Evolutionary conservation across 2,329 filamentous ascomycete genomes (phyloP), one percentile per base, ranked within the genome.

Genomic region (Fusarium nygamai): DNA sequence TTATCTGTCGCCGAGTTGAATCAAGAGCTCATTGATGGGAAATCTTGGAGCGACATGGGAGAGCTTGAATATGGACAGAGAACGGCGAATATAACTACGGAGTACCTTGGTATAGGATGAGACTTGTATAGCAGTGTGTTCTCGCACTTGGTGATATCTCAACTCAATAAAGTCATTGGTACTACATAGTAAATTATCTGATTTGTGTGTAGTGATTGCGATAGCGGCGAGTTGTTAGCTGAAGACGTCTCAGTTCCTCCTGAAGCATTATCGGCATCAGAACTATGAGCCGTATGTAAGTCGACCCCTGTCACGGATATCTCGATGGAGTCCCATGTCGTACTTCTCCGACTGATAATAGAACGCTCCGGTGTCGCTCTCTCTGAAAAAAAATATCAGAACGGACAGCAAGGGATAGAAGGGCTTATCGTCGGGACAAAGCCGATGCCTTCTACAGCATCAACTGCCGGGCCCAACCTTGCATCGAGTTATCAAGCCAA

Each of bases 401-500:
- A 22, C 16, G 9, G 54, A 31, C 17, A 34, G 29, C 8, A 8
- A 47, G 22, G 61, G 51, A 61, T 43, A 27, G 10, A 43, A 54
- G 39, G 41, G 69, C 59, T 36, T 61, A 60, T 64, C 33, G 27
- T 75, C 69, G 72, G 61, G 46, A 27, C 38, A 47, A 58, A 20
- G 29, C 67, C 67, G 58, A 54, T 38, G 19, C 24, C 39, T 17
- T 22, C 31, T 48, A 24, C n/a, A 14, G 17, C 31, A 27, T 54
- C 48, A 33, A 65, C 20, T 57, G 43, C 44, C 41, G n/a, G 16
- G 20, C 29, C 11, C 47, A 56, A 56, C 43, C 31, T 50, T 44
- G 36, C 43, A 46, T 62, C 19, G 34, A 63, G 66, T 65, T 64
- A 54, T 74, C 43, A 44, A 74, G 69, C 76, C 76, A 78, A 77